phyloP scores from a whole-genome alignment of 2,329 filamentous ascomycete species.

The Trichoderma guizhouense region DNA sequence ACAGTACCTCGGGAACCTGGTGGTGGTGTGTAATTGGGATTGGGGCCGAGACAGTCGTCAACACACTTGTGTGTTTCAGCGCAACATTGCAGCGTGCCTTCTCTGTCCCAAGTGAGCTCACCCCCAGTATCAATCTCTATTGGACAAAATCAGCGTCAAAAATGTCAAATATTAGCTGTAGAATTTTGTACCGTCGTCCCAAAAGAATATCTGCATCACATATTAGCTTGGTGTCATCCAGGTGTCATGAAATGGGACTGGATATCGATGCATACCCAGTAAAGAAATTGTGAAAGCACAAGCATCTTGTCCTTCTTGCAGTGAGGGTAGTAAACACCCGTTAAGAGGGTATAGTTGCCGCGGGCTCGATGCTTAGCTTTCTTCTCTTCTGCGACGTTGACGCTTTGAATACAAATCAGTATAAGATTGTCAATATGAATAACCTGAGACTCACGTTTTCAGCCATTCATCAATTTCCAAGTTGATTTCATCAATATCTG shows the following conservation, averaged over 20 bases:
- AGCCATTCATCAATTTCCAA: constrained; percentile 3
- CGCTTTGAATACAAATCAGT: background rate
- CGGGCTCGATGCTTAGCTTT: constrained; percentile 1
- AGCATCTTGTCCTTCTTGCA: constrained; percentile 9
- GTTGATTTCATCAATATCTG: constrained; percentile 9
- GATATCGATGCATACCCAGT: background rate
- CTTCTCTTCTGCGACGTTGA: constrained; percentile 2
- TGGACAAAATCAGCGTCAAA: background rate
- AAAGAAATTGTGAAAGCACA: constrained; percentile 8
- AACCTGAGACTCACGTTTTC: background rate
- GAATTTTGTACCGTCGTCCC: background rate
- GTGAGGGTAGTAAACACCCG: constrained; percentile 2
- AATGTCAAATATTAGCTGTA: background rate
- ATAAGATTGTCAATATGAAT: background rate
- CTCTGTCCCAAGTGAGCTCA: constrained; percentile 1
- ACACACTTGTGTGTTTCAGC: constrained; percentile 9
- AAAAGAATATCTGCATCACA: background rate
- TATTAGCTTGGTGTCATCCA: background rate
- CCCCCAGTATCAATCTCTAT: constrained; percentile 17
- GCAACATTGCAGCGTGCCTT: constrained; percentile 5
- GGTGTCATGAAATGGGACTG: background rate
- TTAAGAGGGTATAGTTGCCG: constrained; percentile 6
- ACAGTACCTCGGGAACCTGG: background rate
- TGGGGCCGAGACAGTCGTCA: constrained; percentile 5
- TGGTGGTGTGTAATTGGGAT: background rate